Evolutionary conservation across 23 red algal species (phyloP).

Genomic region (Chondrus crispus): DNA sequence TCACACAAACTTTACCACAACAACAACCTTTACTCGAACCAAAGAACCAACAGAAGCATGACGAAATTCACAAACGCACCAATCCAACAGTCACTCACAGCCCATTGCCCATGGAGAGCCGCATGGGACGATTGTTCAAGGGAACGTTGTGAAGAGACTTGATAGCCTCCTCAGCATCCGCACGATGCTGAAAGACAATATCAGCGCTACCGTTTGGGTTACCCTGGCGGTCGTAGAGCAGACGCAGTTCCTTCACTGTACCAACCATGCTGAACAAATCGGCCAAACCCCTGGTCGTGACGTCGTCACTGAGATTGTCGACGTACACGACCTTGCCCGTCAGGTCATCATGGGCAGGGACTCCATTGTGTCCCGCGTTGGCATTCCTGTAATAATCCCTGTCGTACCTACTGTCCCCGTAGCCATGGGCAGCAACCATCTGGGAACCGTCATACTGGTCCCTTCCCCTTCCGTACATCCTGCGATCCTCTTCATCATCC

Average conservation of each 20-base stretch:
- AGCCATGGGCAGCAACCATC: neutral
- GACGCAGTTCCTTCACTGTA: conserved; percentile 43
- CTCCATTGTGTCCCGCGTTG: neutral
- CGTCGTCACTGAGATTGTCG: conserved; percentile 59
- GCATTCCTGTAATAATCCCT: conserved; percentile 29
- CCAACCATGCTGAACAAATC: conserved; percentile 61
- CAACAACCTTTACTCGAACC: no score
- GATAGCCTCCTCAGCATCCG: conserved; percentile 51
- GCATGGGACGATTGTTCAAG: conserved; percentile 52
- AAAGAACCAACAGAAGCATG: no score
- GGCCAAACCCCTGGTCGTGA: conserved; percentile 36
- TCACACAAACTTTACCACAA: no score
- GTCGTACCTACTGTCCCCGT: conserved; percentile 4
- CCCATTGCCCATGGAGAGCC: conserved; percentile 47
- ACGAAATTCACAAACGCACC: no score
- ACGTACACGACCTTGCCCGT: conserved; percentile 48
- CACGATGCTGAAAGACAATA: conserved; percentile 49
- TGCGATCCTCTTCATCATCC: conserved; percentile 37
- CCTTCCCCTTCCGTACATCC: conserved; percentile 10
- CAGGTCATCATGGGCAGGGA: conserved; percentile 17
- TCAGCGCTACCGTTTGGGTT: conserved; percentile 43
- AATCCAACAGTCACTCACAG: conserved; percentile 17
- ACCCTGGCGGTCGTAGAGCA: conserved; percentile 44
- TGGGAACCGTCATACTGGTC: no score
- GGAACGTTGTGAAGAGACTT: conserved; percentile 45